A percentile compares a stretch with the other conserved stretches of the same genome.
These are phyloP conservation scores for Aspergillus carbonarius DNA, from an alignment of 2,329 filamentous ascomycete genomes.

Conservation along the genomic window DNA sequence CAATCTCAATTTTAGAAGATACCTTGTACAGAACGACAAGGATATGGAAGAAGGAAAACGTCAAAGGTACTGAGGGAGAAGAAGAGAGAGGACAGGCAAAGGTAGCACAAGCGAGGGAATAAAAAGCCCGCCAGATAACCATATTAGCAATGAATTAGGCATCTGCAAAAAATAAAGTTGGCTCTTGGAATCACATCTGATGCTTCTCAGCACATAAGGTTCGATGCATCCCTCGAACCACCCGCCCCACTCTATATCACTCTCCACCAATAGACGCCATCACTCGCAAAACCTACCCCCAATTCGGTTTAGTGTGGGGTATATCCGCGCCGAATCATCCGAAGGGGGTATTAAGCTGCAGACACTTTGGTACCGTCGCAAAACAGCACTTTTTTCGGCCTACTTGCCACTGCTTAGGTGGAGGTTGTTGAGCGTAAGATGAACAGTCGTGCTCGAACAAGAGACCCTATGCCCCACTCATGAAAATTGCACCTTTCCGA, in stretches of 20 bases:
- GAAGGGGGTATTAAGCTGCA: neutral
- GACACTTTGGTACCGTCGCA: neutral
- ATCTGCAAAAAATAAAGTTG: neutral
- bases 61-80: neutral
- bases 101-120: neutral
- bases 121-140: neutral
- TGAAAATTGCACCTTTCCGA: neutral
- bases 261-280: neutral
- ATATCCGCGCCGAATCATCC: too few species aligned
- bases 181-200: neutral
- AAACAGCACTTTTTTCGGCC: neutral
- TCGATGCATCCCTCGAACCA: neutral
- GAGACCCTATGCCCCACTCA: neutral
- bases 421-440: too few species aligned
- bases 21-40: too few species aligned
- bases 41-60: too few species aligned
- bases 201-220: neutral
- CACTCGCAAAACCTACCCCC: neutral
- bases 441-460: neutral
- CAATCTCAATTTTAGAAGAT: too few species aligned
- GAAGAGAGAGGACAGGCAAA: neutral
- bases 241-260: neutral
- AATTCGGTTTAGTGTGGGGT: neutral
- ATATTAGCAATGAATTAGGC: too few species aligned
- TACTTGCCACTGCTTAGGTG: neutral